Percentiles rank a stretch among this genome's conserved stretches.
These are phyloP conservation scores for Fraxinus ornus DNA, from an alignment of 305 asterid species.

Conservation along the genomic window DNA sequence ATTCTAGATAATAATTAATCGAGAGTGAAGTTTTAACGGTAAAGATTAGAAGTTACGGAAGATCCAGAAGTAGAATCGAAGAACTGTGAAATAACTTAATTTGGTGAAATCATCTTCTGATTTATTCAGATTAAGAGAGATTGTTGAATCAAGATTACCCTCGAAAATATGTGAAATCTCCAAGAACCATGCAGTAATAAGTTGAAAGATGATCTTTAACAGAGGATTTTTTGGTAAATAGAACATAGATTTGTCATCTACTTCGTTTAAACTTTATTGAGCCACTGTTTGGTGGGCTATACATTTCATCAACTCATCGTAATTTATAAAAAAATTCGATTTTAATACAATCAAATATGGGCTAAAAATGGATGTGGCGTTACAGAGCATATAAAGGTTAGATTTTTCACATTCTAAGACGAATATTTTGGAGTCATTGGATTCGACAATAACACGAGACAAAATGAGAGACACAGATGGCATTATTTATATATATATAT, in stretches of 20 bases:
- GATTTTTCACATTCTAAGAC: background rate
- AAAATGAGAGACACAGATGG: background rate
- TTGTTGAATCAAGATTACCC: slow-evolving; percentile 13
- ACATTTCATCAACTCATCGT: no score
- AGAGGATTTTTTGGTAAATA: slow-evolving; percentile 22
- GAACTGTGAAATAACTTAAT: background rate
- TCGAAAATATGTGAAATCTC: slow-evolving; percentile 3
- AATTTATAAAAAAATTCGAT: no score
- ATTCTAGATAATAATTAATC: background rate
- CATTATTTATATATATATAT: background rate
- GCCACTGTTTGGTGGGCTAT: background rate
- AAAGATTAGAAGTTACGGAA: slow-evolving; percentile 35
- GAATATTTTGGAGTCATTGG: background rate
- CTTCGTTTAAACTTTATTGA: background rate
- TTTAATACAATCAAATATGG: no score
- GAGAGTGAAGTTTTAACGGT: slow-evolving; percentile 37
- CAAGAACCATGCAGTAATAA: slow-evolving; percentile 21
- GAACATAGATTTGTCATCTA: background rate
- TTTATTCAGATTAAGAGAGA: no score
- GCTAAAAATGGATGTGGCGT: background rate
- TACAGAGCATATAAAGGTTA: background rate
- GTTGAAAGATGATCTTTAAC: slow-evolving; percentile 9
- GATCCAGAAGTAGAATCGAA: slow-evolving; percentile 42
- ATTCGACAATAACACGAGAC: background rate
- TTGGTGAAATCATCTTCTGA: no score